Base-by-base conservation (phyloP, 495 filamentous ascomycete species). In the Stereocaulon alpinum region DNA sequence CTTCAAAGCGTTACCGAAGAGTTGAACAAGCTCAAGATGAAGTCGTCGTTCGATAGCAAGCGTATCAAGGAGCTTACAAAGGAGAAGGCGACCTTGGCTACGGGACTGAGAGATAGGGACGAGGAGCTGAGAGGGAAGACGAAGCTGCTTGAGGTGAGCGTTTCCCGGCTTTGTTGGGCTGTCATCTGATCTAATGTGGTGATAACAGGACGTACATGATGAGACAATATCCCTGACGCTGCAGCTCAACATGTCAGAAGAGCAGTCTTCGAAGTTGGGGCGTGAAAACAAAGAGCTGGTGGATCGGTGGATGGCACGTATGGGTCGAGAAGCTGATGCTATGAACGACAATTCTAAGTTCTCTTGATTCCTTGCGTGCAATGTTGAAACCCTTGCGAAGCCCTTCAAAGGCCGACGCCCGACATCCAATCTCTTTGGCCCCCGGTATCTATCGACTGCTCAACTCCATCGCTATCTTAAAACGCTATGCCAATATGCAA, bases 261-360 rank as follows among this genome's bases (percentile, higher is more conserved):
- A 90, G 68, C 80, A 78, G 64, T 76, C 76, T 6, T 77, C 79
- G 61, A 84, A 82, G 65, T 73, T 94, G 58, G 74, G 82, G 67
- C 77, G 75, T n/a, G 92, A 97, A 67, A 96, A 97, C 66, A 80
- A 88, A 66, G 87, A 96, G 49, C 75, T 96, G 40, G 82, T 96
- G 55, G 85, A 91, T 66, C 80, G 92, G 48, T 96, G 88, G 88
- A 93, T 97, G 89, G 81, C 79, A 61, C 78, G 87, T 60, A 89
- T 91, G 77, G 85, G 83, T 6, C 77, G 82, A 70, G 91, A 96
- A 74, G 92, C 88, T 6, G 89, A 94, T 58, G 84, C 80, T 24
- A 88, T 95, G 88, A 96, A 96, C 67, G 71, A 86, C 30, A 72
- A 72, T 29, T 79, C 73, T 12, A 74, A 71, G 48, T 81, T 73